Base-by-base conservation (phyloP, 2,329 filamentous ascomycete species). In the Capronia epimyces region DNA sequence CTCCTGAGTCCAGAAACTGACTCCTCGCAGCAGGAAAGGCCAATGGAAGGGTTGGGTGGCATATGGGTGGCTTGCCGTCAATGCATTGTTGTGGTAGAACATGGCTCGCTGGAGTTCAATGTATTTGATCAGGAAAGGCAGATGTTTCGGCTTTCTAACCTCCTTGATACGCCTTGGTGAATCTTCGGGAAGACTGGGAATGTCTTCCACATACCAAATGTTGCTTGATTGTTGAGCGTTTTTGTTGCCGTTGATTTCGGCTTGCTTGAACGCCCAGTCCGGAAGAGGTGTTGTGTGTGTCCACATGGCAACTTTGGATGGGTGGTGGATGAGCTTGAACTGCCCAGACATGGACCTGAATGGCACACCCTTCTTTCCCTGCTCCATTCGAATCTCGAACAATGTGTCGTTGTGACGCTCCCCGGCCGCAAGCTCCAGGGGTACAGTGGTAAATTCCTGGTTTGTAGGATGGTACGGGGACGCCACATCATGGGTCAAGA, bases 211-310 rank as follows among this genome's bases (percentile, higher is more conserved):
- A 61, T 86, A 84, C 93, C 93, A 98, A 56, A 95, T 78, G 67
- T 98, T 98, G 67, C 89, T 95, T 66, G 86, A 84, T 56, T 91
- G 87, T 22, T 83, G 77, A 47, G 94, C 75, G 67, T 95, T 94
- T 80, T 98, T 98, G 78, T 98, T 98, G 53, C 93, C 93, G 69
- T 98, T 98, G 75, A 98, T 96, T 69, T 98, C 93, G 65, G 95
- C 91, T 70, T 98, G 93, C 69, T 94, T 93, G 75, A 87, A 91
- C 21, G 80, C 93, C 93, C 93, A 98, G 3, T 98, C 93, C 3
- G 93, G 93, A n/a, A 98, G 81, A 43, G 93, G 88, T 53, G 83
- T 93, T 29, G 86, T 86, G 69, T 97, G 91, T 22, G 93, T 98
- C 93, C 93, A 98, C 91, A 98, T 95, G 59, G 93, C 91, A 44